Conservation (phyloP, 2,329 filamentous ascomycete species). For the Sclerotinia spermophila region DNA sequence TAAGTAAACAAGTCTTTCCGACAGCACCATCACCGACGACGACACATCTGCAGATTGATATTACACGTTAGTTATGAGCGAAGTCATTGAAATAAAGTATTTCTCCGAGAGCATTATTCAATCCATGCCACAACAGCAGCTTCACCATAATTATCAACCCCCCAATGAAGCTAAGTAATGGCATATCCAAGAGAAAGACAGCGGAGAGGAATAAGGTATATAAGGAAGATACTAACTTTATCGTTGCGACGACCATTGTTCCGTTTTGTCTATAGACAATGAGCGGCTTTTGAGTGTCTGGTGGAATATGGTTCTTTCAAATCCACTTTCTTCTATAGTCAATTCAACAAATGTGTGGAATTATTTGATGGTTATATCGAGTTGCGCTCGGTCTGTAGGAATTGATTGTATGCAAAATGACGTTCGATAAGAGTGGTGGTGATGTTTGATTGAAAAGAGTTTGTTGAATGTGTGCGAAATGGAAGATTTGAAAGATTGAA, state of each 20-base stretch:
- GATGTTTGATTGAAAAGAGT: not conserved
- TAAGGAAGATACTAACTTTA: constrained; percentile 49
- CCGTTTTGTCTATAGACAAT: constrained; percentile 5
- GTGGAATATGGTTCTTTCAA: not conserved
- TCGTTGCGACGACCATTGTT: constrained; percentile 55
- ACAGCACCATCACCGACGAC: constrained; percentile 99
- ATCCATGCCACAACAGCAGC: not conserved
- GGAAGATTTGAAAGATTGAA: constrained; percentile 4
- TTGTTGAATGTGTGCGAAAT: not conserved
- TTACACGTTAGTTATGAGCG: constrained; percentile 15
- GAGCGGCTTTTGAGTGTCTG: not conserved
- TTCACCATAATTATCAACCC: not conserved
- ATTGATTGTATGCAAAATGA: constrained; percentile 14
- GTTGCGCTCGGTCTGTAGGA: not conserved
- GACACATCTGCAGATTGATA: constrained; percentile 68
- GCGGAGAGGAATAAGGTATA: constrained; percentile 3
- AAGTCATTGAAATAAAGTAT: not conserved
- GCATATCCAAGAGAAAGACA: not conserved
- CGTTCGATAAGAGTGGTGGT: not conserved
- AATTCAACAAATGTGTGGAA: not conserved
- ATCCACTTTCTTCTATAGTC: not conserved
- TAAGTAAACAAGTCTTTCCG: constrained; percentile 97
- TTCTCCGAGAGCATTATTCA: not conserved
- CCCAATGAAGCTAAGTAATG: not conserved
- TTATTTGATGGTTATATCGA: not conserved